Evolutionary conservation across 1,139 yeast species (phyloP), one percentile per base, ranked within the genome.

Genomic region (Hansenula sp.): DNA sequence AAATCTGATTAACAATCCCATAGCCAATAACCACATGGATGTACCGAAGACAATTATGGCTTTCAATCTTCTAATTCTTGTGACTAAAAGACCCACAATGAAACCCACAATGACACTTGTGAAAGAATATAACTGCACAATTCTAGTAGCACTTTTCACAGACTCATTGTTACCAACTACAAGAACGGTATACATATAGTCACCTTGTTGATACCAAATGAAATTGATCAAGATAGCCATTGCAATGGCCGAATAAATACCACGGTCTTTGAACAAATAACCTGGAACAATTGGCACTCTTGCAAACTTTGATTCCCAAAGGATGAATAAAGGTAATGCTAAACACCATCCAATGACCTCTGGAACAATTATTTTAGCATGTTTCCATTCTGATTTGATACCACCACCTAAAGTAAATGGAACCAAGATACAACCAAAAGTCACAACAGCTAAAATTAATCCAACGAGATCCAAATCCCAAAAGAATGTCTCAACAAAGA

Each of bases 161-260:
- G 81, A 67, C 46, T 78, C 77, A 53, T 77, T 68, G 62, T 81
- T 74, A 11, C 81, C 81, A 31, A 80, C 87, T 41, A 74, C 55
- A 46, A 83, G 65, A 27, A 81, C 81, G 0, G 88, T 74, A 61
- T 76, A 81, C 71, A 83, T 68, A 59, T 67, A 83, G 53, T 79
- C 85, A 57, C 81, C 82, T 50, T 82, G 86, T 81, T 81, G 76
- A 63, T 76, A 75, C 81, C 82, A 81, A 38, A 77, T 64, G 55
- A 79, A 72, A 61, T 80, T 71, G 52, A 79, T 72, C 47, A 77
- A 65, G 46, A 79, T 61, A 25, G 77, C 85, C 51, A 82, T 72
- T 38, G 63, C 50, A 37, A 74, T 50, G 54, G 86, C 82, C 52
- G 83, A 74, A 66, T 78, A 76, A 17, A 83, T 79, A 50, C 85